These are phyloP conservation scores for Phytophthora pluvialis DNA, from an alignment of 352 stramenopile species.

Conservation along the genomic window DNA sequence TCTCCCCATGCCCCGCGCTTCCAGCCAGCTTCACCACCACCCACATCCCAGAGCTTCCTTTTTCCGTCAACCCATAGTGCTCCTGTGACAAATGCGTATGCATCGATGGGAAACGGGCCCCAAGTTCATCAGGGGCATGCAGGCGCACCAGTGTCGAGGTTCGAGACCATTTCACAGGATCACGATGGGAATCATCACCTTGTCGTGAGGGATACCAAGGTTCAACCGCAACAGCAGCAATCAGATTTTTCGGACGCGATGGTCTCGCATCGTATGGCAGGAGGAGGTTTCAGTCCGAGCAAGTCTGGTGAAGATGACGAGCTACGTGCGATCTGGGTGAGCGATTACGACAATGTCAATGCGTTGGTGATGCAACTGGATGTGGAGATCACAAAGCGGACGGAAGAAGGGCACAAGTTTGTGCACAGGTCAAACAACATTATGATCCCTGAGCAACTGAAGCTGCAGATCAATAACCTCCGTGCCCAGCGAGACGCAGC, in stretches of 20 bases:
- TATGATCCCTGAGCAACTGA: slow-evolving; percentile 49
- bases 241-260: slow-evolving; percentile 24
- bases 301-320: slow-evolving; percentile 39
- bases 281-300: slow-evolving; percentile 18
- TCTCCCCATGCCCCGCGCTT: slow-evolving; percentile 18
- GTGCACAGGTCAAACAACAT: slow-evolving; percentile 57
- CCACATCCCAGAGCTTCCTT: slow-evolving; percentile 9
- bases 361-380: slow-evolving; percentile 38
- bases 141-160: slow-evolving; percentile 13
- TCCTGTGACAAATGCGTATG: slow-evolving; percentile 17
- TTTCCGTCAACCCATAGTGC: slow-evolving; percentile 8
- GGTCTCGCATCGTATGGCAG: slow-evolving; percentile 20
- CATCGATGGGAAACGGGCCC: slow-evolving; percentile 1
- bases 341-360: slow-evolving; percentile 50
- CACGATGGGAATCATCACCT: slow-evolving; percentile 27
- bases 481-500: slow-evolving; percentile 35
- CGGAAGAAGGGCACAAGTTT: slow-evolving; percentile 40
- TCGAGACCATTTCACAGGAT: slow-evolving; percentile 36
- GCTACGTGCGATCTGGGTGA: slow-evolving; percentile 43
- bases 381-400: slow-evolving; percentile 30
- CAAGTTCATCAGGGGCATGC: slow-evolving; percentile 24
- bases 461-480: slow-evolving; percentile 48
- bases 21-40: slow-evolving; percentile 9
- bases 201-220: slow-evolving; percentile 29
- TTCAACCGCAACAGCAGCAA: slow-evolving; percentile 30